Evolutionary conservation across 2,329 filamentous ascomycete genomes (phyloP).

Genomic region (Fusarium hostae): DNA sequence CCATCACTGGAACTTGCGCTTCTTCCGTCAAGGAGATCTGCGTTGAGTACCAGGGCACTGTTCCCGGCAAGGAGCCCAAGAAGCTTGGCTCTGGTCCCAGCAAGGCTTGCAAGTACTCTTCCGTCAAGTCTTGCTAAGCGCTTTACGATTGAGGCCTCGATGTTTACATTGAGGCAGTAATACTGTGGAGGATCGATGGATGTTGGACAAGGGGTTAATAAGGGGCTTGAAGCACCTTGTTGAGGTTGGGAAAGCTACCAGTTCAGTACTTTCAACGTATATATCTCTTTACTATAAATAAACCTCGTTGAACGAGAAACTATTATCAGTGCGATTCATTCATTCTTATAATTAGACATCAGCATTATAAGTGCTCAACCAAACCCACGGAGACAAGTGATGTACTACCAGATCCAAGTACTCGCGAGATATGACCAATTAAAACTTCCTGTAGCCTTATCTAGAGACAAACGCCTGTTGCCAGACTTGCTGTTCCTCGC

Average conservation of each 20-base stretch:
- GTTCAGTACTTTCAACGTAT: background rate
- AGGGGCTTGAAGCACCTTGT: background rate
- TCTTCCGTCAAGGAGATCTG: conserved; percentile 40
- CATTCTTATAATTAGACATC: fast-evolving
- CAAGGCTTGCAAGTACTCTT: conserved; percentile 38
- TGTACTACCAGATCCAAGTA: background rate
- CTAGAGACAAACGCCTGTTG: too few relatives aligned
- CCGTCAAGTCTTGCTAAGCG: conserved; percentile 39
- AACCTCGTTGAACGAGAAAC: conserved; percentile 7
- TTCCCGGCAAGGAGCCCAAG: conserved; percentile 44
- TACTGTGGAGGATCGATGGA: background rate
- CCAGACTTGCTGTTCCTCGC: too few relatives aligned
- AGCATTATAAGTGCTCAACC: fast-evolving
- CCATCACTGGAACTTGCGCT: conserved; percentile 35
- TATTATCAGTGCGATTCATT: too few relatives aligned
- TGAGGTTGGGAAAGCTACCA: background rate
- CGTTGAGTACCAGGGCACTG: conserved; percentile 38
- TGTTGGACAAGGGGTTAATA: background rate
- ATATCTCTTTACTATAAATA: conserved; percentile 13
- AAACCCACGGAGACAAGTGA: background rate
- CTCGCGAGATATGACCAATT: too few relatives aligned
- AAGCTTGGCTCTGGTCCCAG: conserved; percentile 36
- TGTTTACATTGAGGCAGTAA: background rate
- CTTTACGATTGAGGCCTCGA: background rate
- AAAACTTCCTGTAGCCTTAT: too few relatives aligned